Conservation (phyloP, 2,329 filamentous ascomycete genomes). For the Lecanicillium sp. region DNA sequence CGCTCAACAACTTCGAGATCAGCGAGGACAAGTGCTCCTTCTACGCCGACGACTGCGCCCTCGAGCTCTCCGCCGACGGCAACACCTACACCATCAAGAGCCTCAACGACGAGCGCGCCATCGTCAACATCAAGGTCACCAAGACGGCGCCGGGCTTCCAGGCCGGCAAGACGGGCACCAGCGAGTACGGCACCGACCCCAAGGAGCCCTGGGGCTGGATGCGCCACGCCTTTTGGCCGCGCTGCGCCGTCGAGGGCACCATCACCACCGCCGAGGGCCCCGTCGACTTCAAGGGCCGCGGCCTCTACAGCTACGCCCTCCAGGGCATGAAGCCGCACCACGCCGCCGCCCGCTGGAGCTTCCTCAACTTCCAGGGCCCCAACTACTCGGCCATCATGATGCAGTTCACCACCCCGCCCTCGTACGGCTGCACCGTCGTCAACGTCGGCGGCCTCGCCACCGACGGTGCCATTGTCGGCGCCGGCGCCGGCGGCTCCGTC, state of each 20-base stretch:
- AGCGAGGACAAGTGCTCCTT: conserved; percentile 78
- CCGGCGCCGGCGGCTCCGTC: conserved; percentile 58
- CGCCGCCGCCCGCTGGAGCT: conserved; percentile 88
- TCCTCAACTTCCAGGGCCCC: conserved; percentile 82
- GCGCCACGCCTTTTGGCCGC: conserved; percentile 91
- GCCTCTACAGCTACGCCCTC: conserved; percentile 75
- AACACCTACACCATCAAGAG: conserved; percentile 85
- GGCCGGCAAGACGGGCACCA: conserved; percentile 76
- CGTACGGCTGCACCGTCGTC: conserved; percentile 81
- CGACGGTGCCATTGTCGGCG: conserved; percentile 73
- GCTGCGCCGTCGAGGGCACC: conserved; percentile 73
- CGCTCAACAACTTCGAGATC: conserved; percentile 73
- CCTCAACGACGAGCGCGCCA: conserved; percentile 68
- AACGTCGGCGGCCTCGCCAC: conserved; percentile 76
- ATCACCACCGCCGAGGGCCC: conserved; percentile 78
- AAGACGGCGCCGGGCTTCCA: conserved; percentile 74
- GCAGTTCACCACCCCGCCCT: conserved; percentile 91
- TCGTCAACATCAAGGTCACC: conserved; percentile 82
- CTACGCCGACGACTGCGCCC: conserved; percentile 76
- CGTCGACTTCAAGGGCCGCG: conserved; percentile 74
- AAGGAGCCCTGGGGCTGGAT: conserved; percentile 85
- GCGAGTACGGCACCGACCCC: conserved; percentile 80
- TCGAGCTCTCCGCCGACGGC: conserved; percentile 82
- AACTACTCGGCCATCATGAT: conserved; percentile 86
- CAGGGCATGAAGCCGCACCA: conserved; percentile 99